Percentiles rank a stretch among this genome's conserved stretches.
phyloP scores from a whole-genome alignment of 805 yeast genomes.

The Suhomyces xylopsoci region DNA sequence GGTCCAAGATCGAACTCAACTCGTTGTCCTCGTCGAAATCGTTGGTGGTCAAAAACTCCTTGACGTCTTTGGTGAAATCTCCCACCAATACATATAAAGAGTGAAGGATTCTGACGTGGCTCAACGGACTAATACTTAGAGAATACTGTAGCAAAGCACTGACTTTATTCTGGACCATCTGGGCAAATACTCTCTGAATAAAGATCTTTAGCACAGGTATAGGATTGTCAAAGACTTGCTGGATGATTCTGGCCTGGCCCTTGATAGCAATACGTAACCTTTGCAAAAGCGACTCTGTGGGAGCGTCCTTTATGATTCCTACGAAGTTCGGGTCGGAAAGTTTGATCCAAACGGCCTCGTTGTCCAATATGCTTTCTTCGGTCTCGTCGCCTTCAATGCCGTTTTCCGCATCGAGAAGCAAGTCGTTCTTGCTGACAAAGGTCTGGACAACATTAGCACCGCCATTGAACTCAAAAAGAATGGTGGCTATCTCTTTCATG shows the following conservation, averaged over 20 bases:
- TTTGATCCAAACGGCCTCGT: slow-evolving; percentile 54
- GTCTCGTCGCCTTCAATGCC: slow-evolving; percentile 11
- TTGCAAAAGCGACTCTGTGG: slow-evolving; percentile 51
- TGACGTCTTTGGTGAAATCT: slow-evolving; percentile 61
- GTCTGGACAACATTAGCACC: slow-evolving; percentile 79
- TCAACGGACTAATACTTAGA: slow-evolving; percentile 57
- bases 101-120: slow-evolving; percentile 75
- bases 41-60: slow-evolving; percentile 51
- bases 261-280: slow-evolving; percentile 55
- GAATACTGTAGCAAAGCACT: slow-evolving; percentile 62
- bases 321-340: slow-evolving; percentile 58
- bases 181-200: slow-evolving; percentile 73
- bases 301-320: slow-evolving; percentile 47
- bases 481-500: slow-evolving; percentile 73
- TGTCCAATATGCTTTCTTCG: slow-evolving; percentile 33
- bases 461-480: slow-evolving; percentile 77
- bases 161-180: slow-evolving; percentile 57
- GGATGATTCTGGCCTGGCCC: slow-evolving; percentile 70
- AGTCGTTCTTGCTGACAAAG: slow-evolving; percentile 75
- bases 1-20: slow-evolving; percentile 57
- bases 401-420: slow-evolving; percentile 51
- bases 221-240: slow-evolving; percentile 70
- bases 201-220: slow-evolving; percentile 66
- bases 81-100: slow-evolving; percentile 58
- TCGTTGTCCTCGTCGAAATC: slow-evolving; percentile 48